phyloP scores from a whole-genome alignment of 2,329 filamentous ascomycete species.

The Emydomyces testavorans region DNA sequence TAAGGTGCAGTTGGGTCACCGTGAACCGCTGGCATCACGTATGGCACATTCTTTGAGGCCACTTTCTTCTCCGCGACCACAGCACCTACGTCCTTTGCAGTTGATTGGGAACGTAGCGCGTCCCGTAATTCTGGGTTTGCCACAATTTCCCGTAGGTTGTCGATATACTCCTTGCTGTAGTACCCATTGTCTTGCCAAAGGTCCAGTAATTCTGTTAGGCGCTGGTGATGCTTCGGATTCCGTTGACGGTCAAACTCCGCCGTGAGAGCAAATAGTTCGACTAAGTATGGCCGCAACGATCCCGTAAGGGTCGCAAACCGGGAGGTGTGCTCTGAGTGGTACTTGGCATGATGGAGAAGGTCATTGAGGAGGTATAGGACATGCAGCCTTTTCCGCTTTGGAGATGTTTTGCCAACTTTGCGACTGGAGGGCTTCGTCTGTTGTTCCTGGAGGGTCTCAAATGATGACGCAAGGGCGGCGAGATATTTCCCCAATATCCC shows the following conservation, averaged over 20 bases:
- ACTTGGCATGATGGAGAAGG: conserved; percentile 57
- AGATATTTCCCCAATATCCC: conserved; percentile 65
- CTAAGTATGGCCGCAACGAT: conserved; percentile 48
- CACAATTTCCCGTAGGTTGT: conserved; percentile 49
- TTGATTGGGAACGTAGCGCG: conserved; percentile 23
- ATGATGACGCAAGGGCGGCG: conserved; percentile 54
- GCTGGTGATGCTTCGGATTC: conserved; percentile 54
- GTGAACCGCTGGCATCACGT: conserved; percentile 62
- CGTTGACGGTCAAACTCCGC: conserved; percentile 45
- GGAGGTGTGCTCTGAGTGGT: conserved; percentile 36
- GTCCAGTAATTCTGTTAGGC: conserved; percentile 52
- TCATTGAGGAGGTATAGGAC: conserved; percentile 71
- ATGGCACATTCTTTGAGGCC: conserved; percentile 43
- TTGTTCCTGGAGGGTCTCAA: conserved; percentile 25
- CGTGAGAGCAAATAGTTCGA: conserved; percentile 49
- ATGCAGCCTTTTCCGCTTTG: conserved; percentile 59
- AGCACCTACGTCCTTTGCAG: conserved; percentile 19
- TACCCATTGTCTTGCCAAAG: conserved; percentile 61
- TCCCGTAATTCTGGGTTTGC: conserved; percentile 34
- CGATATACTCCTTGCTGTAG: conserved; percentile 44
- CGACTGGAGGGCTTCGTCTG: conserved; percentile 9
- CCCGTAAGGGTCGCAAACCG: conserved; percentile 42
- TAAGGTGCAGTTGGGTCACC: conserved; percentile 62
- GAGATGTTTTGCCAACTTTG: conserved; percentile 38
- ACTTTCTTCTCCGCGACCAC: conserved; percentile 39